phyloP scores from a whole-genome alignment of 2,329 filamentous ascomycete genomes.

The Calycina herbarum region DNA sequence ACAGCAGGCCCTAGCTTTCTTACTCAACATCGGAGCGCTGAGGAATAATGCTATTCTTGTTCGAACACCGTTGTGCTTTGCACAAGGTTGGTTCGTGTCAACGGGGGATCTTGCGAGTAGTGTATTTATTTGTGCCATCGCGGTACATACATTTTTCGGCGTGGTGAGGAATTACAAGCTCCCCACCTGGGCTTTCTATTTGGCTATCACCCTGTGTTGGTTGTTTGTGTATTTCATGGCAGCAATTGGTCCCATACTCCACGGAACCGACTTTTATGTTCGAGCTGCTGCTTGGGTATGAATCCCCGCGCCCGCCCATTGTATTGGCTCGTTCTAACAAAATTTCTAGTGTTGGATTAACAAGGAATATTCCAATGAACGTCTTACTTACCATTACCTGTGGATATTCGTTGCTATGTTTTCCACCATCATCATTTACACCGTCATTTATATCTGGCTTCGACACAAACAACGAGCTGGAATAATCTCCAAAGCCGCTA shows the following conservation, averaged over 20 bases:
- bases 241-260: constrained; percentile 45
- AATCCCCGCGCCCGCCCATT: constrained; percentile 9
- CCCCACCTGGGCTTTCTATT: constrained; percentile 51
- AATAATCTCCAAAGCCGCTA: neutral
- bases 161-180: constrained; percentile 58
- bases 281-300: constrained; percentile 63
- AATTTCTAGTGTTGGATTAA: constrained; percentile 61
- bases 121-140: constrained; percentile 66
- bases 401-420: constrained; percentile 61
- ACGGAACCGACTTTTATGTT: constrained; percentile 54
- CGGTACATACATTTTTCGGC: constrained; percentile 64
- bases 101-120: constrained; percentile 66
- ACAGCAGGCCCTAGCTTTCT: constrained; percentile 63
- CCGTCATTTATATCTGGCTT: constrained; percentile 35
- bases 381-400: constrained; percentile 62
- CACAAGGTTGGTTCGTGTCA: constrained; percentile 69
- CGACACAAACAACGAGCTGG: constrained; percentile 14
- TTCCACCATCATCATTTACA: constrained; percentile 50
- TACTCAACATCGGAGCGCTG: constrained; percentile 63
- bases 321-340: neutral
- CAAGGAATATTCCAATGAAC: constrained; percentile 51
- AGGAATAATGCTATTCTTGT: constrained; percentile 53
- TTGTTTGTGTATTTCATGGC: constrained; percentile 58
- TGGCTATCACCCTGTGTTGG: constrained; percentile 53
- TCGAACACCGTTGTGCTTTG: constrained; percentile 54